phyloP scores from a whole-genome alignment of 2,329 filamentous ascomycete species.

The Ilyonectria mors-panacis region DNA sequence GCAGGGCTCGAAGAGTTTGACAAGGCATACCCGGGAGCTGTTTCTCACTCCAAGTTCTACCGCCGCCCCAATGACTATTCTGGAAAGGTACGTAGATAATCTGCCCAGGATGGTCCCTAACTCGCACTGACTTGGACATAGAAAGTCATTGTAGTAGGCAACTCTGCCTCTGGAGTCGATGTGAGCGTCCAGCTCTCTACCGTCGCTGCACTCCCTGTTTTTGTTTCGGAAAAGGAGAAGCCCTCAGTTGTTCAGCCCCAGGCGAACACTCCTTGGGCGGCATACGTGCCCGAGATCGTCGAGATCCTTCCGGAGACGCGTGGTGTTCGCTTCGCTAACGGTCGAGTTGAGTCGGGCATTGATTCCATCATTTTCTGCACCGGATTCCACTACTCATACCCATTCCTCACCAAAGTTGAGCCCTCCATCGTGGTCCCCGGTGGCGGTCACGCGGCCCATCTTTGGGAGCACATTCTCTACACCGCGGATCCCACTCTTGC shows the following conservation, averaged over 20 bases:
- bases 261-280: conserved; percentile 51
- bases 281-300: conserved; percentile 61
- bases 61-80: conserved; percentile 59
- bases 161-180: conserved; percentile 80
- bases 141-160: conserved; percentile 78
- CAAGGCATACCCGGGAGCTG: conserved; percentile 61
- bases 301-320: conserved; percentile 61
- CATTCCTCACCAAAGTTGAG: conserved; percentile 69
- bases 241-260: conserved; percentile 44
- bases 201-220: conserved; percentile 67
- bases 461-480: conserved; percentile 81
- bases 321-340: conserved; percentile 74
- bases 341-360: conserved; percentile 73
- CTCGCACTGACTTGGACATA: conserved; percentile 58
- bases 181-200: conserved; percentile 75
- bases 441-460: conserved; percentile 75
- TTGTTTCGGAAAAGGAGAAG: conserved; percentile 66
- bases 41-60: conserved; percentile 79
- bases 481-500: conserved; percentile 75
- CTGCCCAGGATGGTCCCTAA: rapidly evolving
- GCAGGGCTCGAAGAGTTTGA: conserved; percentile 69
- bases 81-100: conserved; percentile 46
- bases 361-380: conserved; percentile 88
- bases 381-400: conserved; percentile 86
- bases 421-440: conserved; percentile 70